Percentiles rank a stretch among this genome's conserved stretches.
Conservation (phyloP, 2,329 filamentous ascomycete genomes). For the Lecanoromycetidae sp. region DNA sequence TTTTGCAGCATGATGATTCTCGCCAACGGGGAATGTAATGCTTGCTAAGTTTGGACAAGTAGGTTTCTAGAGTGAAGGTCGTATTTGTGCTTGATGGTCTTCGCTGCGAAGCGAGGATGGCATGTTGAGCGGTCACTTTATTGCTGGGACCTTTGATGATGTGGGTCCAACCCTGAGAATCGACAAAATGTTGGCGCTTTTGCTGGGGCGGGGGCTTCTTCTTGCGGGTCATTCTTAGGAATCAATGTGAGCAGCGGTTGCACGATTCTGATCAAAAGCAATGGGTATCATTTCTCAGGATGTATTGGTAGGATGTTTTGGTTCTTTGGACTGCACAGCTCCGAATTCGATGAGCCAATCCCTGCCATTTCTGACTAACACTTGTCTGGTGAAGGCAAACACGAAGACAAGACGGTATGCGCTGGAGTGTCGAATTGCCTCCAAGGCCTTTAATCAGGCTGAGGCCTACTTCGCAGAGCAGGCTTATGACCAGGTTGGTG, state of each 20-base stretch:
- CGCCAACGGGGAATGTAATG: conserved; percentile 4
- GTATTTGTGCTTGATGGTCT: neutral
- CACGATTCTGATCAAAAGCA: neutral
- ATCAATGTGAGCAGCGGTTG: neutral
- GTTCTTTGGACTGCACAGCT: too few relatives aligned
- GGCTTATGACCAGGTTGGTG: too few relatives aligned
- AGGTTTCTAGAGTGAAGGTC: neutral
- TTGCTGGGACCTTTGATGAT: conserved; percentile 25
- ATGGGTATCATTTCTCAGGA: too few relatives aligned
- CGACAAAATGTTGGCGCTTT: conserved; percentile 29
- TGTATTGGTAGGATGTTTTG: too few relatives aligned
- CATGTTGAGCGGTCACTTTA: neutral
- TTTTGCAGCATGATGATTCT: neutral
- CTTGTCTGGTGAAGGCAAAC: too few relatives aligned
- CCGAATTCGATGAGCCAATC: too few relatives aligned
- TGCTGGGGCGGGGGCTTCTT: neutral
- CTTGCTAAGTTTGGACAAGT: neutral
- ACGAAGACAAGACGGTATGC: too few relatives aligned
- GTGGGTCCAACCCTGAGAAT: conserved; percentile 34
- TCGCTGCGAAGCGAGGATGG: neutral
- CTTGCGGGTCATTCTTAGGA: conserved; percentile 3
- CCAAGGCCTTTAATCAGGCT: too few relatives aligned
- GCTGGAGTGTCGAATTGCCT: too few relatives aligned
- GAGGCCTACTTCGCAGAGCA: too few relatives aligned
- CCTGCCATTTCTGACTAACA: too few relatives aligned